Evolutionary conservation across 306 rosid genomes (phyloP).

Genomic region (Cyamopsis tetragonoloba): DNA sequence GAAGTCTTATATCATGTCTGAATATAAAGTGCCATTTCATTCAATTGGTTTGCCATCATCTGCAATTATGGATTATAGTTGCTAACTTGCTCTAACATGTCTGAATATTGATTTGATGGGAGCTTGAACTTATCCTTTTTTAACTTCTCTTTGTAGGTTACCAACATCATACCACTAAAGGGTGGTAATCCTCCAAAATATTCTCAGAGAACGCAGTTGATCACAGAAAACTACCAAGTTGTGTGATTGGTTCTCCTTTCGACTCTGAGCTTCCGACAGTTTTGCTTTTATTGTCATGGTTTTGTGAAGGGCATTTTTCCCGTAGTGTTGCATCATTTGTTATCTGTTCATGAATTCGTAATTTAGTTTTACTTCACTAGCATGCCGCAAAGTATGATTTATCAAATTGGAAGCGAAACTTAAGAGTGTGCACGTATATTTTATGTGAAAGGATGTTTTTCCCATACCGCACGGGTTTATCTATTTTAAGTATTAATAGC

Average conservation of each 20-base stretch:
- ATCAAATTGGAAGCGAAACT: neutral
- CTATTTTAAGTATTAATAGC: too few relatives aligned
- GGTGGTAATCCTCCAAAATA: constrained; percentile 80
- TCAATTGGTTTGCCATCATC: neutral
- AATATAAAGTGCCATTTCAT: neutral
- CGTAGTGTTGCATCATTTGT: neutral
- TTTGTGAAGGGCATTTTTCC: constrained; percentile 16
- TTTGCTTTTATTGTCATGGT: neutral
- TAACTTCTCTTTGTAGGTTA: constrained; percentile 42
- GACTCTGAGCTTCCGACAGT: constrained; percentile 12
- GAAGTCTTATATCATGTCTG: neutral
- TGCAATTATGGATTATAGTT: neutral
- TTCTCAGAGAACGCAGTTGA: constrained; percentile 84
- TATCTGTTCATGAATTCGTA: constrained; percentile 5
- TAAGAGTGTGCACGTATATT: neutral
- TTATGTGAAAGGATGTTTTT: constrained; percentile 10
- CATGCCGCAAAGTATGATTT: neutral
- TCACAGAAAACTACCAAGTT: constrained; percentile 83
- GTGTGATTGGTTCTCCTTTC: constrained; percentile 41
- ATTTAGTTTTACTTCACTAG: constrained; percentile 12
- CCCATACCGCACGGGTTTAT: too few relatives aligned
- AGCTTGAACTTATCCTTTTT: neutral
- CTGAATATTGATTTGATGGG: neutral
- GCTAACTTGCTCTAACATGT: neutral
- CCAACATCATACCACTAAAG: constrained; percentile 57